These are phyloP conservation scores for Talaromyces pinophilus DNA, from an alignment of 2,329 filamentous ascomycete genomes.

Conservation along the genomic window DNA sequence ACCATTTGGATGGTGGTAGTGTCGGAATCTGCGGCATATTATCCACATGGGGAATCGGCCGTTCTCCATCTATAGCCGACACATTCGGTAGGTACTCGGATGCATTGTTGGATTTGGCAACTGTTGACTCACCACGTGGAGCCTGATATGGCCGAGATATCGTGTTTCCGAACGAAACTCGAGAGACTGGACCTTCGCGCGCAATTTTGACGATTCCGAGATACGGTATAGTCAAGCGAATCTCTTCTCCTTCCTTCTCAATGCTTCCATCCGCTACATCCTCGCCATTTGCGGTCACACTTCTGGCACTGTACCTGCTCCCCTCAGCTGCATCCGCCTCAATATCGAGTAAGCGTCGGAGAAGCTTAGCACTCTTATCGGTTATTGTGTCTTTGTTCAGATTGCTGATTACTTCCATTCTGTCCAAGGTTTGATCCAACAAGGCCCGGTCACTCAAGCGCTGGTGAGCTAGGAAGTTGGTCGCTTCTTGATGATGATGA, in stretches of 20 bases:
- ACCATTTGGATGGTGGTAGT: not conserved
- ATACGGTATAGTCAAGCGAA: conserved; percentile 24
- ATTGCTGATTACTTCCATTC: conserved; percentile 34
- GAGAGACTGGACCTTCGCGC: conserved; percentile 19
- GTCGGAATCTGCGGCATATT: not conserved
- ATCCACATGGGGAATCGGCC: not conserved
- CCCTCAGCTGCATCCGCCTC: conserved; percentile 34
- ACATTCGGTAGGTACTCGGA: not conserved
- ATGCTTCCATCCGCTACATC: not conserved
- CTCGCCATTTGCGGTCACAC: not conserved
- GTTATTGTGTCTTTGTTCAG: conserved; percentile 36
- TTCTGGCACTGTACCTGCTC: conserved; percentile 14
- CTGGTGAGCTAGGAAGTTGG: conserved; percentile 41
- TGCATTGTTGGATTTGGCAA: not conserved
- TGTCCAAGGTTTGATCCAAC: conserved; percentile 39
- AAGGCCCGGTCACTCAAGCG: conserved; percentile 42
- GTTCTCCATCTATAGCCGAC: not conserved
- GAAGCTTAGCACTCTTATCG: conserved; percentile 33
- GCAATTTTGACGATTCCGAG: conserved; percentile 25
- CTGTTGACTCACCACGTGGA: not conserved
- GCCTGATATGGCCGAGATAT: not conserved
- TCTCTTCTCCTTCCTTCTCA: not conserved
- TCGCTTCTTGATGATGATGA: conserved; percentile 26
- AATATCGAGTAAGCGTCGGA: conserved; percentile 37
- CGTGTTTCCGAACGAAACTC: not conserved